These are phyloP conservation scores for Solidago caesia DNA, from an alignment of 129 eudicot genomes.

Conservation along the genomic window DNA sequence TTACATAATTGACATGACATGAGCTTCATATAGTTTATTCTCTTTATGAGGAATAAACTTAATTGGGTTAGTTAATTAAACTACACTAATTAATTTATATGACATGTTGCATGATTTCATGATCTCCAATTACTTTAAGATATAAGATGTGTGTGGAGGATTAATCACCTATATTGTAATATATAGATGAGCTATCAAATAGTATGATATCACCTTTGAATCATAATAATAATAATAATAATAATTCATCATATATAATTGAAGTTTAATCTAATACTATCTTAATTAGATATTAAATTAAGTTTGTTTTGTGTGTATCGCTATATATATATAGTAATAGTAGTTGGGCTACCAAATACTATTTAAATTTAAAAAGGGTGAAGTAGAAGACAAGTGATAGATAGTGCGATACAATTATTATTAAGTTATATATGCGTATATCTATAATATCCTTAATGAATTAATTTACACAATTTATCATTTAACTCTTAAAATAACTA, in stretches of 20 bases:
- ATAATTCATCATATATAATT: slow-evolving; percentile 1
- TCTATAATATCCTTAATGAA: too few relatives aligned
- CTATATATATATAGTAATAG: not conserved
- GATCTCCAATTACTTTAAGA: not conserved
- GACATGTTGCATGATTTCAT: slow-evolving; percentile 4
- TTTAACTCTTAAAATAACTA: too few relatives aligned
- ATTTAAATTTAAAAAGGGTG: not conserved
- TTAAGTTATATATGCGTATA: too few relatives aligned
- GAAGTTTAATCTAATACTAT: too few relatives aligned
- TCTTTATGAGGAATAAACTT: too few relatives aligned
- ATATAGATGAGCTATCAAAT: not conserved
- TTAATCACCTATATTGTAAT: not conserved
- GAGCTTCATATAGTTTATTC: too few relatives aligned
- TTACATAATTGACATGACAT: too few relatives aligned
- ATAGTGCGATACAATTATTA: too few relatives aligned
- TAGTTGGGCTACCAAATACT: slow-evolving; percentile 5
- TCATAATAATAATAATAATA: not conserved
- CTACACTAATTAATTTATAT: not conserved
- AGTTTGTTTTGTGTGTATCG: not conserved
- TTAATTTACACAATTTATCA: too few relatives aligned
- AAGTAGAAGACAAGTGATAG: not conserved
- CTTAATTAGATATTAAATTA: not conserved
- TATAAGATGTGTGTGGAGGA: not conserved
- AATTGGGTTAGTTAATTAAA: too few relatives aligned
- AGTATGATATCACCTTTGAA: not conserved